Base-by-base conservation (phyloP, 768 basidiomycete species). In the Leccinum broughii region DNA sequence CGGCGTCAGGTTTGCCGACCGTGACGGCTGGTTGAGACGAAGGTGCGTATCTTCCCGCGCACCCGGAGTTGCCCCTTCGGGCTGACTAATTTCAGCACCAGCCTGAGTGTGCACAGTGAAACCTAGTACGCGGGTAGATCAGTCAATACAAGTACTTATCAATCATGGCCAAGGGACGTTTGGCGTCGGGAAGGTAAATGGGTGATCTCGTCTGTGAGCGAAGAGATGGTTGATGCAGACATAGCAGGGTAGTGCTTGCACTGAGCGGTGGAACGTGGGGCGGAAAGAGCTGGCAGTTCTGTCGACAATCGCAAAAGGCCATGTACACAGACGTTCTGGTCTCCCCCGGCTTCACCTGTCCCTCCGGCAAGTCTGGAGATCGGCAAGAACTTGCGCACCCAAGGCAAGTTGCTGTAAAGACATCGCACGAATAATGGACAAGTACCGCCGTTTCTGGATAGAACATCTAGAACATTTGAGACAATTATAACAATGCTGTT, bases 21-120 rank as follows among this genome's bases (percentile, higher is more conserved):
- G 17, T 58, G 51, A 63, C 57, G 8, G 13, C 55, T 9, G 57
- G 35, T 34, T 34, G 65, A 66, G 49, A 66, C 53, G 37, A 66
- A 63, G 2, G 24, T 17, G 28, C 10, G 11, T 14, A 14, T 15
- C 49, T 35, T 62, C 15, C 53, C 37, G 3, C 39, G 30, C 14
- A 62, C 41, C 11, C 50, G 49, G 17, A 65, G 39, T 7, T 51
- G 64, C 15, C 51, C 28, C 57, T 59, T 65, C 11, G 57, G 60
- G 35, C 30, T 14, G 34, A 62, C 14, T 14, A 54, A 9, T 11
- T 49, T 24, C 2, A 24, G 24, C 24, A 24, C 24, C 24, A 24
- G 24, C 24, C 24, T 24, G 24, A 30, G 66, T 64, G 26, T 56
- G 44, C 37, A 32, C 64, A n/a, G 26, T 41, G 53, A 66, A 62